Conservation (phyloP, 805 yeast genomes). For the Diddensiella transvaalensis region DNA sequence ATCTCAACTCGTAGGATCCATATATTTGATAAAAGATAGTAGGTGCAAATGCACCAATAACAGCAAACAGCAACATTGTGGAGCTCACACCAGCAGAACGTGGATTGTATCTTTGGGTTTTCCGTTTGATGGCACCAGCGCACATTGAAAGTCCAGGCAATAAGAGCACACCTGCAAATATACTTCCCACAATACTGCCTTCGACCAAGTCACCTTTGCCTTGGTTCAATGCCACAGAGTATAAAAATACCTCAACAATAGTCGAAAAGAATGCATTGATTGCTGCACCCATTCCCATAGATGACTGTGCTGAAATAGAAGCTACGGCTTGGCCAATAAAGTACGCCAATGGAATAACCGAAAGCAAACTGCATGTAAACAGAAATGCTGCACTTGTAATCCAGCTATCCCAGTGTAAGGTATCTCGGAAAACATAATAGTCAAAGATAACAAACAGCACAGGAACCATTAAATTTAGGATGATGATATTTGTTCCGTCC, state of each 20-base stretch:
- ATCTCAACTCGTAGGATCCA: slow-evolving; percentile 77
- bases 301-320: slow-evolving; percentile 94
- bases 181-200: slow-evolving; percentile 92
- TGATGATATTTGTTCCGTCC: slow-evolving; percentile 91
- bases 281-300: slow-evolving; percentile 98
- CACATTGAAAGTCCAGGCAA: slow-evolving; percentile 97
- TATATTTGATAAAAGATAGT: slow-evolving; percentile 85
- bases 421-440: slow-evolving; percentile 58
- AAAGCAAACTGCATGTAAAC: slow-evolving; percentile 71
- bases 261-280: slow-evolving; percentile 97
- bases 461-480: slow-evolving; percentile 75
- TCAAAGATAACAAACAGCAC: slow-evolving; percentile 82
- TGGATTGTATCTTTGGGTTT: slow-evolving; percentile 94
- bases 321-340: slow-evolving; percentile 99
- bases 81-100: slow-evolving; percentile 96
- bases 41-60: slow-evolving; percentile 89
- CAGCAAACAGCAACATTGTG: slow-evolving; percentile 88
- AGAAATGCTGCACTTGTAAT: slow-evolving; percentile 61
- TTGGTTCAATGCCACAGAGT: slow-evolving; percentile 85
- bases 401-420: slow-evolving; percentile 38
- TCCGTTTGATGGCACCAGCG: slow-evolving; percentile 89
- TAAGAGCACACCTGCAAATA: slow-evolving; percentile 84
- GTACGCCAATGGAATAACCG: slow-evolving; percentile 91
- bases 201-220: slow-evolving; percentile 87
- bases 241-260: slow-evolving; percentile 85